Evolutionary conservation across 75 land plant genomes (phyloP), one percentile per base, ranked within the genome.

Genomic region (Selaginella moellendorffii): DNA sequence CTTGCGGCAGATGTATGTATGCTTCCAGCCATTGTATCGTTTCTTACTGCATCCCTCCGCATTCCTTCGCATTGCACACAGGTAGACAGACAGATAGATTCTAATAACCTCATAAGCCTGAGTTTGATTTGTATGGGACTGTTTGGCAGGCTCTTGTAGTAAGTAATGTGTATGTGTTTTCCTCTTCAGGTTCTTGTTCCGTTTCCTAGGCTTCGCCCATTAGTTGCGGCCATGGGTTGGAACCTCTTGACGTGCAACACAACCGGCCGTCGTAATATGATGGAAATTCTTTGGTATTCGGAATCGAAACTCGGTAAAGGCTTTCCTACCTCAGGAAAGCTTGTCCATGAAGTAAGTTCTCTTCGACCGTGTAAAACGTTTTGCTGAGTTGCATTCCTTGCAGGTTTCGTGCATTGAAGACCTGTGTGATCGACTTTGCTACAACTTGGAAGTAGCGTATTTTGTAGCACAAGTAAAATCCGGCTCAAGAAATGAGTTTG

Each of bases 141-240:
- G n/a, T n/a, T n/a, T n/a, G n/a, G n/a, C 46, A 36, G n/a, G n/a
- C n/a, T n/a, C n/a, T n/a, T n/a, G n/a, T n/a, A n/a, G n/a, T n/a
- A n/a, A n/a, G n/a, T n/a, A n/a, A n/a, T n/a, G n/a, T n/a, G n/a
- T n/a, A n/a, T n/a, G n/a, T n/a, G n/a, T n/a, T n/a, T n/a, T n/a
- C n/a, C n/a, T n/a, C n/a, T n/a, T n/a, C n/a, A n/a, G 99, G 72
- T 89, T 61, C 80, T 95, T 63, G 54, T 72, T 8, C 62, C 85
- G 24, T 89, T 76, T 76, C 99, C 99, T 42, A 79, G 81, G 27
- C 91, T 95, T 69, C 88, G 66, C 54, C 92, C 99, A 26, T 63
- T 95, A 61, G 86, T 87, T 27, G 97, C 99, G 61, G 83, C 68
- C 30, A 80, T 95, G 81, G 97, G 99, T 63, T 95, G 99, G 99